These are phyloP conservation scores for Lithospermum erythrorhizon DNA, from an alignment of 257 asterid species.

Conservation along the genomic window DNA sequence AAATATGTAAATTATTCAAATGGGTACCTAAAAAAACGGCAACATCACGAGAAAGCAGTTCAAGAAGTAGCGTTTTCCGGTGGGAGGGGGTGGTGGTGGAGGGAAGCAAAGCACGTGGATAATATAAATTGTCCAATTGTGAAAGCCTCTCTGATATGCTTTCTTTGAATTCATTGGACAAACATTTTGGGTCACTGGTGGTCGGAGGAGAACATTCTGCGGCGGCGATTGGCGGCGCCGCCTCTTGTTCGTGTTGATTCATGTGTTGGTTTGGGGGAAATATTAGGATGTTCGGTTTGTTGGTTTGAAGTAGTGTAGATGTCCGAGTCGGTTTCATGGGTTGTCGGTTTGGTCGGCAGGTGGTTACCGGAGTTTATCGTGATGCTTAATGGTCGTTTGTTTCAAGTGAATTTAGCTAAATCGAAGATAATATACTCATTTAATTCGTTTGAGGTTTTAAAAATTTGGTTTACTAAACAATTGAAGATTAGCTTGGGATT, in stretches of 20 bases:
- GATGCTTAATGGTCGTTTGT: too few species aligned
- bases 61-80: conserved; percentile 65
- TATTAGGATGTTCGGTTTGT: too few species aligned
- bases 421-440: too few species aligned
- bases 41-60: conserved; percentile 70
- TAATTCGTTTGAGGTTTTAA: too few species aligned
- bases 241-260: neutral
- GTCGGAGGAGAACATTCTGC: neutral
- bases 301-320: too few species aligned
- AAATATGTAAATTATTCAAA: neutral
- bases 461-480: too few species aligned
- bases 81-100: conserved; percentile 46
- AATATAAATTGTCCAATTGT: conserved; percentile 65
- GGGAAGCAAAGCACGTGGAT: conserved; percentile 72
- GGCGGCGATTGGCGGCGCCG: neutral
- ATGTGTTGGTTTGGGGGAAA: too few species aligned
- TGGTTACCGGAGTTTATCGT: too few species aligned
- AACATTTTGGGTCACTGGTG: neutral
- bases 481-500: too few species aligned
- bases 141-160: conserved; percentile 56
- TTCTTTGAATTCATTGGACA: conserved; percentile 46
- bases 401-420: too few species aligned
- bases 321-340: too few species aligned
- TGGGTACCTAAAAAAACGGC: conserved; percentile 72
- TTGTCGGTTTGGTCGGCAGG: too few species aligned